Evolutionary conservation across 345 rosid species (phyloP).

Genomic region (Punica granatum): DNA sequence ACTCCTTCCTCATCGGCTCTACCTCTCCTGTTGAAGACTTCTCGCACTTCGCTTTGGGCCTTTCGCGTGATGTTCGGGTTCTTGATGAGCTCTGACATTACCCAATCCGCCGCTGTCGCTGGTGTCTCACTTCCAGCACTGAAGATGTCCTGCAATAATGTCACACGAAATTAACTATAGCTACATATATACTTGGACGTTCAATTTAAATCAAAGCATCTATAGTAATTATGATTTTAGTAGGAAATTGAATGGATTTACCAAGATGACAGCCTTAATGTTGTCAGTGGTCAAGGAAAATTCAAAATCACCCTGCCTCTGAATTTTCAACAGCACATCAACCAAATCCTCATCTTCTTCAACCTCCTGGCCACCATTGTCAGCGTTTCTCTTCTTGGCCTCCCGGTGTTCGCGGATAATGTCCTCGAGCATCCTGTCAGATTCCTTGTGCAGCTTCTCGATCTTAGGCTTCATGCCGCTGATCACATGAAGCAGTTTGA

Average conservation of each 20-base stretch:
- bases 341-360: slow-evolving; percentile 14
- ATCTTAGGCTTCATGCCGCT: slow-evolving; percentile 5
- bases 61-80: slow-evolving; percentile 23
- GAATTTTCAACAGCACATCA: slow-evolving; percentile 13
- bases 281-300: slow-evolving; percentile 11
- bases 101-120: slow-evolving; percentile 21
- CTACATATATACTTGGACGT: too few relatives aligned
- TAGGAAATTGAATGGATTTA: too few relatives aligned
- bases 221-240: too few relatives aligned
- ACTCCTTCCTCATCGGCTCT: slow-evolving; percentile 20
- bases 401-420: slow-evolving; percentile 14
- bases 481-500: slow-evolving; percentile 12
- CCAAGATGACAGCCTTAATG: slow-evolving; percentile 28
- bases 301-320: slow-evolving; percentile 2
- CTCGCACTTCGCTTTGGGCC: slow-evolving; percentile 28
- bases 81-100: slow-evolving; percentile 22
- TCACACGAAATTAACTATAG: background rate
- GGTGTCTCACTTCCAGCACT: slow-evolving; percentile 22
- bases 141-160: slow-evolving; percentile 13
- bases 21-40: slow-evolving; percentile 6
- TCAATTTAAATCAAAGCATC: too few relatives aligned
- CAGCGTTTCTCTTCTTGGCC: background rate
- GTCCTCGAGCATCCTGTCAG: slow-evolving; percentile 10
- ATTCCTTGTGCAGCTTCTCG: slow-evolving; percentile 8
- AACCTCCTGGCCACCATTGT: too few relatives aligned